A percentile compares a stretch with the other conserved stretches of the same genome.
phyloP scores from a whole-genome alignment of 805 yeast species.

The Starmera dryadoides region DNA sequence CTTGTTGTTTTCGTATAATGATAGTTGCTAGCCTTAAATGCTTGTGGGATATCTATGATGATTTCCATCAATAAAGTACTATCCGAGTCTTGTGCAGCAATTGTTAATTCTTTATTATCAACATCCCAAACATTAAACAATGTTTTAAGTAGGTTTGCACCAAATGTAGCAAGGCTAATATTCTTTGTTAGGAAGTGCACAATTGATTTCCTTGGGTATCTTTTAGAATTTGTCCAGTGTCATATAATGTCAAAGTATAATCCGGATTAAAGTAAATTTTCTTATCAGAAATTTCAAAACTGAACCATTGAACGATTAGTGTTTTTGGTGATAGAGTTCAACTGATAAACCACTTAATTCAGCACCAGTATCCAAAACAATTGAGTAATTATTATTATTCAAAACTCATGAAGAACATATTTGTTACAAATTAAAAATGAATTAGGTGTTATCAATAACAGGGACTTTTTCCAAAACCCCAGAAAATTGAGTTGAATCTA shows the following conservation, averaged over 20 bases:
- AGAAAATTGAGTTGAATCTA: slow-evolving; percentile 10
- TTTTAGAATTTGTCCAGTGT: background rate
- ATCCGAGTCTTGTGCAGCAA: background rate
- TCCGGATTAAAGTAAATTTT: slow-evolving; percentile 6
- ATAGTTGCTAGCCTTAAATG: background rate
- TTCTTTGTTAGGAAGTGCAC: slow-evolving; percentile 6
- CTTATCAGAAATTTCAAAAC: slow-evolving; percentile 12
- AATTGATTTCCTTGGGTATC: slow-evolving; percentile 10
- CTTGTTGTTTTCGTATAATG: background rate
- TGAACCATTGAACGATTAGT: slow-evolving; percentile 11
- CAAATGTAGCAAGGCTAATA: slow-evolving; percentile 4
- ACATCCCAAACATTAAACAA: slow-evolving; percentile 12
- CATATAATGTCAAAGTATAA: slow-evolving; percentile 6
- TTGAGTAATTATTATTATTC: slow-evolving; percentile 1
- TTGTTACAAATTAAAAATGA: slow-evolving; percentile 5
- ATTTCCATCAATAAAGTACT: background rate
- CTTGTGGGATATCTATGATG: background rate
- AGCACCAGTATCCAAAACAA: slow-evolving; percentile 14
- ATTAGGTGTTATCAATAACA: background rate
- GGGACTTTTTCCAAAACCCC: slow-evolving; percentile 10
- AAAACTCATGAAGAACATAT: slow-evolving; percentile 11
- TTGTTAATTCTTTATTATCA: slow-evolving; percentile 11
- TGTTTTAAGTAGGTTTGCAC: slow-evolving; percentile 8
- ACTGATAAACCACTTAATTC: slow-evolving; percentile 5
- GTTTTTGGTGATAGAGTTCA: slow-evolving; percentile 7